phyloP scores from a whole-genome alignment of 2,329 filamentous ascomycete genomes.

The Xylaria sp. region DNA sequence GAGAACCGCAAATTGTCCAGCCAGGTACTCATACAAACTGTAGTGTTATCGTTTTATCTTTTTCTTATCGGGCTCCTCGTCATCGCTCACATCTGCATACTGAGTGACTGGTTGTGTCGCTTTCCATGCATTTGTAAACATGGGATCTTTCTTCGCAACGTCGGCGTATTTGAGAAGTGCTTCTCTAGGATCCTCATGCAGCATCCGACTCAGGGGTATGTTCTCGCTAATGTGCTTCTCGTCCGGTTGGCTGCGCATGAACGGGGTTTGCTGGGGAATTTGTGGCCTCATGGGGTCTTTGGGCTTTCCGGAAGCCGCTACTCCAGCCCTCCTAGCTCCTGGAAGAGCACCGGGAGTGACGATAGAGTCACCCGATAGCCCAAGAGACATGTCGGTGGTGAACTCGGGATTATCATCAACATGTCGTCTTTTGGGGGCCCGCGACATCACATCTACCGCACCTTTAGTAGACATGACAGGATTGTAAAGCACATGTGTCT shows the following conservation, averaged over 20 bases:
- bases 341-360: conserved; percentile 73
- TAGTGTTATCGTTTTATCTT: conserved; percentile 62
- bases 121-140: conserved; percentile 95
- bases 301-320: conserved; percentile 81
- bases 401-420: conserved; percentile 91
- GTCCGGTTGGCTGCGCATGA: conserved; percentile 89
- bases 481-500: conserved; percentile 91
- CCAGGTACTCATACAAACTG: conserved; percentile 10
- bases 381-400: conserved; percentile 84
- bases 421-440: conserved; percentile 92
- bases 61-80: conserved; percentile 80
- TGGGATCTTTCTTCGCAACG: conserved; percentile 88
- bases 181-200: conserved; percentile 95
- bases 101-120: conserved; percentile 91
- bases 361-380: conserved; percentile 85
- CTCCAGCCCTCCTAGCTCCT: conserved; percentile 70
- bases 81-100: conserved; percentile 89
- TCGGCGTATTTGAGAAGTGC: conserved; percentile 95
- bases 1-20: background rate
- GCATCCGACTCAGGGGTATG: conserved; percentile 90
- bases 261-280: conserved; percentile 85
- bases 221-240: conserved; percentile 88
- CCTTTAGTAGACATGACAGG: conserved; percentile 84
- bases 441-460: conserved; percentile 89
- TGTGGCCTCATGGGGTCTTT: conserved; percentile 86